Evolutionary conservation across 345 rosid species (phyloP).

Genomic region (Linum usitatissimum): DNA sequence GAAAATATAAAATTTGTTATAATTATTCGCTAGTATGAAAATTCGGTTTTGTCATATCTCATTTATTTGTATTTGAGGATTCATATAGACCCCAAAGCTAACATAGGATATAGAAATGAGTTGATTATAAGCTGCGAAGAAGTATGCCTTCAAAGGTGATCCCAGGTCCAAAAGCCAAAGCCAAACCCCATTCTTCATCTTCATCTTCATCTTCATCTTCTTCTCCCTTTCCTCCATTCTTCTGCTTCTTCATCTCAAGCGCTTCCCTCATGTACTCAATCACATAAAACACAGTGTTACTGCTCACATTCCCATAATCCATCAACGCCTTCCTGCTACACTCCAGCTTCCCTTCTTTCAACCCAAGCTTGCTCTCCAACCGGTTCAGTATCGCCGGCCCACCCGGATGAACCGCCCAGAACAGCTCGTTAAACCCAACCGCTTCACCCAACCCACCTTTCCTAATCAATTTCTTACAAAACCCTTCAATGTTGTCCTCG

Average conservation of each 20-base stretch:
- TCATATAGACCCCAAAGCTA: too few species aligned
- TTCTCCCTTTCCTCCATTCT: neutral
- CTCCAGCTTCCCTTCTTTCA: constrained; percentile 63
- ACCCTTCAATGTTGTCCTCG: constrained; percentile 73
- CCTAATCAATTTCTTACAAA: constrained; percentile 55
- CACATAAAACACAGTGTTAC: constrained; percentile 85
- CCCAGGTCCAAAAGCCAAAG: constrained; percentile 94
- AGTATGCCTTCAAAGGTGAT: constrained; percentile 94
- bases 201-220: constrained; percentile 21
- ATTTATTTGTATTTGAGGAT: too few species aligned
- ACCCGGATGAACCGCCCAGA: constrained; percentile 99
- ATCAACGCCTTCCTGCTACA: constrained; percentile 76
- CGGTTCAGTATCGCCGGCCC: constrained; percentile 93
- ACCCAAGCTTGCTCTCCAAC: constrained; percentile 62
- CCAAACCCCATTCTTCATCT: constrained; percentile 59
- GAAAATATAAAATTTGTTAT: too few species aligned
- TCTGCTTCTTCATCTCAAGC: constrained; percentile 29
- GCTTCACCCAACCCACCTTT: constrained; percentile 28
- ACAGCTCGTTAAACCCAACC: constrained; percentile 53
- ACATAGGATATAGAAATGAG: too few species aligned
- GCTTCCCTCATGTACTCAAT: constrained; percentile 87
- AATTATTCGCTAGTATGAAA: too few species aligned
- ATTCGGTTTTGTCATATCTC: too few species aligned
- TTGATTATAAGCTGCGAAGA: neutral
- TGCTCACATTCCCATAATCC: constrained; percentile 94